Conservation (phyloP, 2,329 filamentous ascomycete species). For the Beauveria sp. region DNA sequence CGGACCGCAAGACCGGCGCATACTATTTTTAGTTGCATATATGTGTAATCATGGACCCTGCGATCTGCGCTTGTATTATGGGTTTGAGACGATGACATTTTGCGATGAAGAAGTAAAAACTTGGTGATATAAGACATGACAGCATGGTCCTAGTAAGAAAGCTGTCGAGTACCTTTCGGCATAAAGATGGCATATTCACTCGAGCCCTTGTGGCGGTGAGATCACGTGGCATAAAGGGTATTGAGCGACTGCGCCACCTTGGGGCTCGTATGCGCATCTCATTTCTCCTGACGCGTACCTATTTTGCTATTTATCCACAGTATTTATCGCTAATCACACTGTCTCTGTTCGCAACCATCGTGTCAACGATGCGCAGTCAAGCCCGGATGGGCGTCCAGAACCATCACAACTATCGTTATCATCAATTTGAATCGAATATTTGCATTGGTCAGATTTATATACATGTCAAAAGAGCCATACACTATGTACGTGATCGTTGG, state of each 20-base stretch:
- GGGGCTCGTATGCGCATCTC: no score
- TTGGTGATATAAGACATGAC: no score
- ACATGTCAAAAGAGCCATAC: background rate
- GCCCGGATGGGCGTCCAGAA: background rate
- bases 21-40: conserved; percentile 1
- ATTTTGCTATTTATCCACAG: no score
- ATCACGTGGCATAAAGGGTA: background rate
- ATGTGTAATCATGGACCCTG: background rate
- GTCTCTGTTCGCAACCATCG: background rate
- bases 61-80: conserved; percentile 8
- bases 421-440: background rate
- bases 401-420: background rate
- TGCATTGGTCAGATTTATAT: conserved; percentile 1
- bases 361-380: background rate
- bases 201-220: background rate
- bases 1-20: background rate
- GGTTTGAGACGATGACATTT: background rate
- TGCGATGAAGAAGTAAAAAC: background rate
- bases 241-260: background rate
- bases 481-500: background rate
- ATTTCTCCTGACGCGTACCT: no score
- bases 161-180: no score
- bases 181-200: no score
- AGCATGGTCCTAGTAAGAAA: background rate
- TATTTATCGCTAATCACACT: no score